Evolutionary conservation across 1,139 yeast genomes (phyloP), one percentile per base, ranked within the genome.

Genomic region (Nematodospora anomalae): DNA sequence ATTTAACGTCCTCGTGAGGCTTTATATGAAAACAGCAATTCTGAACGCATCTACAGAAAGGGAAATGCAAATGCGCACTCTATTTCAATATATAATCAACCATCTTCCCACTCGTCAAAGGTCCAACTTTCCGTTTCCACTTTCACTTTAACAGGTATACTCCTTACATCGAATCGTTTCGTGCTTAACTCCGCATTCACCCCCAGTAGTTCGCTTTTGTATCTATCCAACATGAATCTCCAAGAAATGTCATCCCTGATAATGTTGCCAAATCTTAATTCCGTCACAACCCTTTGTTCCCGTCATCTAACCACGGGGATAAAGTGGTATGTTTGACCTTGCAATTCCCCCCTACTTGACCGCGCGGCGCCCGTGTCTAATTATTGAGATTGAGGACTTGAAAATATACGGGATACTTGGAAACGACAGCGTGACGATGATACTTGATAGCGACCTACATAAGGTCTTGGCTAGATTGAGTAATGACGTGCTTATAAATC

Each of bases 281-380:
- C 21, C 21, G 8, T 18, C 21, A 23, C 26, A 11, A 25, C n/a
- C n/a, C n/a, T n/a, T n/a, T n/a, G n/a, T n/a, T n/a, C n/a, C n/a
- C 4, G 6, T 9, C 27, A 25, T 25, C 36, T 27, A 16, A 24
- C 24, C 34, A 42, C 43, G 32, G 44, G 43, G 7, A 43, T 39
- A 32, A 48, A 45, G 41, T 49, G 53, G 52, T 42, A 41, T 47
- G 42, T 49, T 47, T 49, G 52, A 49, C 52, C 38, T 34, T 46
- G 52, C 38, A 37, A 44, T 43, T 34, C 48, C 46, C 28, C 44
- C 47, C 4, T 5, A 4, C 6, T 34, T 35, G 12, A 15, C 22
- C 6, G 13, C 27, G 10, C 23, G 6, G 14, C 34, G 36, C 16
- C 18, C 29, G 16, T 32, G 38, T 13, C 27, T 44, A 16, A 33